Conservation (phyloP, 1,139 yeast species). For the Blastobotrys malaysiensis region DNA sequence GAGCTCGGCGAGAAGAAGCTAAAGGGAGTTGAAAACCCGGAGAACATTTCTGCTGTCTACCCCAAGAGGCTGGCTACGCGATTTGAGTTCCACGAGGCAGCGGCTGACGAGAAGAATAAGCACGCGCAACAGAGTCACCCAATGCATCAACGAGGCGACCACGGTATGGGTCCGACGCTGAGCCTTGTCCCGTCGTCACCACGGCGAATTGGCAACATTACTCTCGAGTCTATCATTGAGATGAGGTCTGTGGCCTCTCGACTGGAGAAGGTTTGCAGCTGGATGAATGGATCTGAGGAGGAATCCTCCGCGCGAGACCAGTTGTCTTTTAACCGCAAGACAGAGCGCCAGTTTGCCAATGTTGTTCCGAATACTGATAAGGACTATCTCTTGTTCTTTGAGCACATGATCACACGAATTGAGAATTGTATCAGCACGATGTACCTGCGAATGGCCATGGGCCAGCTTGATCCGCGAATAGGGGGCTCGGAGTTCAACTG, state of each 20-base stretch:
- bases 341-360: slow-evolving; percentile 15
- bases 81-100: slow-evolving; percentile 40
- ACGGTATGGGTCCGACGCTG: neutral
- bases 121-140: neutral
- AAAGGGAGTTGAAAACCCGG: slow-evolving; percentile 94
- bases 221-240: slow-evolving; percentile 38
- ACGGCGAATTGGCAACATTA: slow-evolving; percentile 20
- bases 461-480: slow-evolving; percentile 12
- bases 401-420: slow-evolving; percentile 58
- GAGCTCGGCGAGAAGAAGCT: slow-evolving; percentile 82
- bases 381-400: slow-evolving; percentile 46
- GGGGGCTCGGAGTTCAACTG: slow-evolving; percentile 8
- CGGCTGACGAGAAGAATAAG: slow-evolving; percentile 12
- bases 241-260: slow-evolving; percentile 45
- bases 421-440: slow-evolving; percentile 41
- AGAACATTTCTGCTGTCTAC: slow-evolving; percentile 71
- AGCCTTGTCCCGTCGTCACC: neutral
- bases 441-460: slow-evolving; percentile 21
- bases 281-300: slow-evolving; percentile 13
- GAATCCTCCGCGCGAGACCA: neutral
- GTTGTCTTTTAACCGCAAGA: slow-evolving; percentile 29
- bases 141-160: neutral
- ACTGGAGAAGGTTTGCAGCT: slow-evolving; percentile 45
- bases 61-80: slow-evolving; percentile 63
- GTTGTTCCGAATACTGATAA: slow-evolving; percentile 30